phyloP scores from a whole-genome alignment of 306 rosid genomes.

The Rosa lucieae region DNA sequence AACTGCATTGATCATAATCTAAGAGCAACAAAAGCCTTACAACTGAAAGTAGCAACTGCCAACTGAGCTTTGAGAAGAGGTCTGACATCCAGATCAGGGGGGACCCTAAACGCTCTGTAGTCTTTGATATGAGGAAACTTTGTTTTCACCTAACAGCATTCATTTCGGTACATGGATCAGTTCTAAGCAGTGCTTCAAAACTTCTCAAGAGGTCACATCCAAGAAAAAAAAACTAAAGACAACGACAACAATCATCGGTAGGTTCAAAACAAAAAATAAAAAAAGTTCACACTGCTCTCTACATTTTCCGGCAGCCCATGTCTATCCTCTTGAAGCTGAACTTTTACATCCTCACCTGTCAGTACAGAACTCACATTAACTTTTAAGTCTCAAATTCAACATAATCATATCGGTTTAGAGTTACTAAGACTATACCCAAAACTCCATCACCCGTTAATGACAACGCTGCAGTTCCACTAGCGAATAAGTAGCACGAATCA shows the following conservation, averaged over 20 bases:
- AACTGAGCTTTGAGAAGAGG: slow-evolving; percentile 74
- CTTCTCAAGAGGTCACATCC: neutral
- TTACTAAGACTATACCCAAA: slow-evolving; percentile 48
- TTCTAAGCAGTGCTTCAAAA: slow-evolving; percentile 18
- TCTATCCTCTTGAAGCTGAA: slow-evolving; percentile 67
- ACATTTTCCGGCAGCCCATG: slow-evolving; percentile 68
- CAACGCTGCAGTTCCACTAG: slow-evolving; percentile 62
- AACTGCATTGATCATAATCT: slow-evolving; percentile 3
- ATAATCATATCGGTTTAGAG: neutral
- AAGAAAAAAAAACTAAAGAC: neutral
- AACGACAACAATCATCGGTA: neutral
- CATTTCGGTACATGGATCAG: neutral
- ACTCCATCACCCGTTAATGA: slow-evolving; percentile 40
- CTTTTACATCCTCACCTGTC: slow-evolving; percentile 73
- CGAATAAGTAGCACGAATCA: slow-evolving; percentile 52
- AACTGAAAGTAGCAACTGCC: slow-evolving; percentile 54
- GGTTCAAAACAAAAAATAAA: neutral
- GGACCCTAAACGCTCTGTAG: slow-evolving; percentile 61
- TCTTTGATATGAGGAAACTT: slow-evolving; percentile 81
- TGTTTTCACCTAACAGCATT: slow-evolving; percentile 60
- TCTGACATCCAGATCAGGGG: slow-evolving; percentile 50
- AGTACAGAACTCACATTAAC: slow-evolving; percentile 21
- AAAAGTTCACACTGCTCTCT: neutral
- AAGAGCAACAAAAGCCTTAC: slow-evolving; percentile 41
- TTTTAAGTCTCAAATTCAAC: neutral